Base-by-base conservation (phyloP, 192 early-diverging fungal species). In the Podochytrium sp. region DNA sequence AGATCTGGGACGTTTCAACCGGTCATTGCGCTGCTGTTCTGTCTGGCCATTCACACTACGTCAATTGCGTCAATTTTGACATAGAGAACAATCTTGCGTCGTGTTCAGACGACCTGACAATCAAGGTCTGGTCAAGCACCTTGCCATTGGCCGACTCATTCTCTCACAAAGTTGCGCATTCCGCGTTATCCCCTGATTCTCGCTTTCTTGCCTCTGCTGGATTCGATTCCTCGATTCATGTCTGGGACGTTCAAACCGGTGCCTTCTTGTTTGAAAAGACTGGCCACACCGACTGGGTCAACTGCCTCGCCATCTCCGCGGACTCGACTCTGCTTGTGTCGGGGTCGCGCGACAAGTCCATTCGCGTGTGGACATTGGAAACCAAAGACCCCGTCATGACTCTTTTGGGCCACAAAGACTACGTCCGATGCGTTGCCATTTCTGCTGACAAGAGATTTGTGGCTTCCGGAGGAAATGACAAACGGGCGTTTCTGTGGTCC, bases 341-440 rank as follows among this genome's bases (percentile, higher is more conserved):
- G 12, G 79, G 71, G 23, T 64, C 71, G 5, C 49, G 61, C 62
- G 79, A 80, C 57, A 71, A 75, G 14, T 73, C 76, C 6, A 51
- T 80, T n/a, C 39, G 65, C 4, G 64, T 64, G 18, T 80, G 79
- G 79, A 27, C 33, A 39, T 50, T 74, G 0, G 64, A 61, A n/a
- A 34, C 79, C 12, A 62, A 64, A 2, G 52, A 60, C 32, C 41
- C 39, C 64, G 37, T 30, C 20, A 12, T 35, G 40, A 65, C 65
- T 12, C 65, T 75, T 25, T 33, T 32, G 25, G 73, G 63, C n/a
- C 65, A 67, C 65, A 57, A 47, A 23, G 49, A 56, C 12, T 56
- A 2, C 3, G 18, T 67, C n/a, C 29, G 1, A 0, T 53, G 51
- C 18, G 47, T 67, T n/a, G 65, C 65, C 1, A 53, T 67, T 0